Evolutionary conservation across 306 rosid species (phyloP).

Genomic region (Sicyos edulis): DNA sequence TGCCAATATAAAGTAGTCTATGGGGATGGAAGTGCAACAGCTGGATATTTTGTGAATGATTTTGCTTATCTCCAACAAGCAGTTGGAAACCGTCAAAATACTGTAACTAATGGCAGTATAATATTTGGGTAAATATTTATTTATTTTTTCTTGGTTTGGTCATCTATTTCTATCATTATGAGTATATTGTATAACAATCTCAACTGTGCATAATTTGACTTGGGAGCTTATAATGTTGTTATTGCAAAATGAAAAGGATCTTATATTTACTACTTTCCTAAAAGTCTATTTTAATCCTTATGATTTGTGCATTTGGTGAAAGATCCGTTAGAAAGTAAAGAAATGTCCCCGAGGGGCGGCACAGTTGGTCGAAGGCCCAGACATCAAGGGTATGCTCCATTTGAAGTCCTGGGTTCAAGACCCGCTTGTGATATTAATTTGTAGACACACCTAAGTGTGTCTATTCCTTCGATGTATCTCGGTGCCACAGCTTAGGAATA

Average conservation of each 20-base stretch:
- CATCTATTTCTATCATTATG: neutral
- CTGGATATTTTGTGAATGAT: conserved; percentile 76
- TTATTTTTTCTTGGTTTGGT: conserved; percentile 4
- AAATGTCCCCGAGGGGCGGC: too few relatives aligned
- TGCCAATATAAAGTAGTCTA: conserved; percentile 63
- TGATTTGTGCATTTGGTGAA: neutral
- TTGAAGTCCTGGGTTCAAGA: too few relatives aligned
- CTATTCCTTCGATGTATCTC: too few relatives aligned
- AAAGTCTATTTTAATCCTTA: neutral
- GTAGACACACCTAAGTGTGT: too few relatives aligned
- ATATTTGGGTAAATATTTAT: conserved; percentile 63
- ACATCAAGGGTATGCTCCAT: too few relatives aligned
- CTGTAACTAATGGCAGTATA: conserved; percentile 34
- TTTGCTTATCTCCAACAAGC: conserved; percentile 40
- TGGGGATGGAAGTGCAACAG: conserved; percentile 78
- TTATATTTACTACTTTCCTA: neutral
- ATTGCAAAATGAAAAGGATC: neutral
- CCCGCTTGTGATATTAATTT: too few relatives aligned
- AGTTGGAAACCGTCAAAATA: conserved; percentile 36
- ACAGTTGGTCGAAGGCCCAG: too few relatives aligned
- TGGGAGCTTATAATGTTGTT: neutral
- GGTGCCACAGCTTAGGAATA: too few relatives aligned
- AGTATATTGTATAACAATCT: neutral
- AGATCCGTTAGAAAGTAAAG: neutral
- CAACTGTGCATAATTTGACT: conserved; percentile 9